Base-by-base conservation (phyloP, 495 filamentous ascomycete species). In the Hypoxylon crocopeplum region DNA sequence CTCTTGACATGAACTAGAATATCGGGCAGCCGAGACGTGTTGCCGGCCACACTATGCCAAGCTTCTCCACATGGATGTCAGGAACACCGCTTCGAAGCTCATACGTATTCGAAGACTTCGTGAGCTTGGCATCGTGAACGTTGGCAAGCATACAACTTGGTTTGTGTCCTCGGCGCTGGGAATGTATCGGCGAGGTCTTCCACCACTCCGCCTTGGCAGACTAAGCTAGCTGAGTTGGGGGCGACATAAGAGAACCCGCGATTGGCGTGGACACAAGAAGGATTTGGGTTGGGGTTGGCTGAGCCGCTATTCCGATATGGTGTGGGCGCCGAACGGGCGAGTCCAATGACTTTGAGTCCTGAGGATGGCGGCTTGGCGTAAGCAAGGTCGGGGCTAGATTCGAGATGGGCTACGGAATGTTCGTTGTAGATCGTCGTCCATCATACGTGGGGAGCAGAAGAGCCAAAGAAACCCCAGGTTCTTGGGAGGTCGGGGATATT, bases 151-250 rank as follows among this genome's bases (percentile, higher is more conserved):
- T 6, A 21, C 7, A 36, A 45, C n/a, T 19, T 3, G 34, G 3
- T 10, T 20, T 21, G 15, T 34, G 19, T 42, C 24, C 21, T 60
- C 51, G 38, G 56, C 19, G 34, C 41, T 52, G 56, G 33, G 44
- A 13, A 56, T 45, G 17, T 61, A 21, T 63, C 66, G 67, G 64
- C 60, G 33, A 59, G 11, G 16, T 39, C 21, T 56, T 30, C 56
- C 38, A 56, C 25, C 16, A 32, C 44, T 68, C 67, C 67, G 67
- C 56, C 67, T 69, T 69, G 67, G 67, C 67, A 32, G 4, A 11
- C 41, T 38, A 10, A 45, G 56, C 53, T 45, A 16, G 42, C 11
- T 42, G 39, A 32, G 16, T 17, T 48, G 25, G 34, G 34, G 22
- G 5, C 15, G 2, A 29, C 8, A n/a, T 21, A 42, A 20, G 32